Base-by-base conservation (phyloP, 768 basidiomycete species). In the Sarcodon aspratus region DNA sequence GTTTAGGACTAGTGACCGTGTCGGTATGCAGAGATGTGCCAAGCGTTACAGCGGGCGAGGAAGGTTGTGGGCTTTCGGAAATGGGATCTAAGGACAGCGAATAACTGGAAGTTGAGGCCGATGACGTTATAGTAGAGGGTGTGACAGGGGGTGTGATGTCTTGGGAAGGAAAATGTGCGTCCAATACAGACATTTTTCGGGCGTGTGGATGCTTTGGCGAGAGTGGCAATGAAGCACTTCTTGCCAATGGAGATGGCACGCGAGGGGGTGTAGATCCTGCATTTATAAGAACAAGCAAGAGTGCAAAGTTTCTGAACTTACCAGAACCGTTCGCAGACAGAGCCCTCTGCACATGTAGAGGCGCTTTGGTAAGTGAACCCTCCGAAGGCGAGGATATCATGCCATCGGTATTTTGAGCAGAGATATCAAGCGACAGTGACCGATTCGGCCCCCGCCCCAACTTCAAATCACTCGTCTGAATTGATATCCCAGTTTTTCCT, bases 141-240 rank as follows among this genome's bases (percentile, higher is more conserved):
- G 55, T 47, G 18, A 58, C 34, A 8, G 56, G 53, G 6, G 46
- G 44, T 4, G 45, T 44, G 35, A 55, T 31, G 35, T 64, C 64
- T 33, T 64, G 60, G 21, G 68, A 46, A 42, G 64, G 64, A 7
- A 65, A 48, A 13, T 67, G 69, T 1, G 74, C 76, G 54, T 83
- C 80, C 9, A 79, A 50, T 3, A 85, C 63, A 13, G 85, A 89
- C 15, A 78, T 70, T 60, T 88, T 89, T 33, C 86, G 77, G 0
- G 83, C 86, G 52, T 89, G 86, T 0, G 86, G 86, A 56, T 89
- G 86, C 37, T 76, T 71, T 1, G 77, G 66, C 1, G 76, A 67
- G 0, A 82, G 65, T 6, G 75, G 66, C 21, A 83, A 71, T 9
- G 72, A 57, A 4, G 59, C 52, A 31, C 56, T 45, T 36, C 61